Percentiles rank a stretch among this genome's conserved stretches.
These are phyloP conservation scores for Magnaporthiopsis incrustans DNA, from an alignment of 2,329 filamentous ascomycete species.

Conservation along the genomic window DNA sequence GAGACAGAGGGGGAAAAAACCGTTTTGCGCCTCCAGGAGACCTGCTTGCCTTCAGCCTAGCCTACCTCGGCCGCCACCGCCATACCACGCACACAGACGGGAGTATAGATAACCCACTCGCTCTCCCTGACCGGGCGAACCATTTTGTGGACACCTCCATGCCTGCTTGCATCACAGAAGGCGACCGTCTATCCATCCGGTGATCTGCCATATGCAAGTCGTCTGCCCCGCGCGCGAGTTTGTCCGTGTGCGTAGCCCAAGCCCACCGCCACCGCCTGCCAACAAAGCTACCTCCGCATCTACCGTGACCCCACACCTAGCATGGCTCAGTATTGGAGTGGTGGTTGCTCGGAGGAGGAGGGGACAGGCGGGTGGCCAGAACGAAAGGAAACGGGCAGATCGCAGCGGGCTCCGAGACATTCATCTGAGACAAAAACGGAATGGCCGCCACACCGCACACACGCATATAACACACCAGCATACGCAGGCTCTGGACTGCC, in stretches of 20 bases:
- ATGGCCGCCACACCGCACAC: neutral
- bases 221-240: neutral
- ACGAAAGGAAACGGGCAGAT: neutral
- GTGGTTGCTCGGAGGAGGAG: neutral
- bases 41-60: neutral
- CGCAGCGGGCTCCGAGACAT: conserved; percentile 1
- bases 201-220: neutral
- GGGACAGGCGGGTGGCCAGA: neutral
- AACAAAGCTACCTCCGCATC: neutral
- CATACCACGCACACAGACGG: neutral
- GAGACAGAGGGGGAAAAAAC: no score
- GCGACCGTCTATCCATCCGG: neutral
- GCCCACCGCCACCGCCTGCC: no score
- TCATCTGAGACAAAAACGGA: neutral
- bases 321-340: no score
- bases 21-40: no score
- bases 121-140: neutral
- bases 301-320: neutral
- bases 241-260: neutral
- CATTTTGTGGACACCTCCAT: neutral
- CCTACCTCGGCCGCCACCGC: neutral
- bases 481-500: neutral
- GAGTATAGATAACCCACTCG: neutral
- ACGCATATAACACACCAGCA: neutral
- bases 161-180: neutral